Base-by-base conservation (phyloP, 176 grass and related monocot species). In the Saccharum spontaneum region DNA sequence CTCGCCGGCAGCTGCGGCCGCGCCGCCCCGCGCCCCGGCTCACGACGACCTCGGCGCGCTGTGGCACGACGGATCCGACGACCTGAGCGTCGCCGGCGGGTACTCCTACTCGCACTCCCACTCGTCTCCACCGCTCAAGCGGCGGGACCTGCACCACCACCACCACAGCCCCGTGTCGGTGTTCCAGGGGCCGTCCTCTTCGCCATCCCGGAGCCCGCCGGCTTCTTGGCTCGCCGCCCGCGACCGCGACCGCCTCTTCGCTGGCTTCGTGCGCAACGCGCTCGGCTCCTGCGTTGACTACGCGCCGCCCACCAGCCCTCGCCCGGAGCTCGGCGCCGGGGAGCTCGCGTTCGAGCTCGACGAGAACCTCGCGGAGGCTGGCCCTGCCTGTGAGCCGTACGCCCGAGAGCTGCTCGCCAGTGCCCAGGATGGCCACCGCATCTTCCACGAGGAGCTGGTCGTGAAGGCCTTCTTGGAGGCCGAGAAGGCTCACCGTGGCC, bases 391-490 rank as follows among this genome's bases (percentile, higher is more conserved):
- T 39, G 92, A 93, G 69, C 88, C 86, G 4, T 93, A 86, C 67
- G 91, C 93, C 18, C 86, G 61, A 13, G 86, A 95, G 68, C 86
- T 99, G 67, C 91, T 99, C 37, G 78, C 74, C n/a, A 37, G 81
- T 33, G 97, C 93, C n/a, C 93, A 94, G 82, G 84, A 92, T 36
- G 85, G 88, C 77, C 91, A 99, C 76, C 88, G 80, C 73, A 96
- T 99, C 91, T 99, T 99, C 87, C 78, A 86, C 22, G 97, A 99
- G 73, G 97, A 96, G 84, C 36, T 96, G 59, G 97, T 99, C 9
- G 88, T 96, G 24, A 92, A 94, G 75, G 93, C 97, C 55, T 99
- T 99, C 82, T 86, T 89, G 61, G 93, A 96, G 89, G 97, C 97
- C 5, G 93, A 92, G 86, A 94, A 91, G 78, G 97, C 97, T 52